Evolutionary conservation across 1,284 basidiomycete genomes (phyloP), one percentile per base, ranked within the genome.

Genomic region (Apiotrichum brassicae): DNA sequence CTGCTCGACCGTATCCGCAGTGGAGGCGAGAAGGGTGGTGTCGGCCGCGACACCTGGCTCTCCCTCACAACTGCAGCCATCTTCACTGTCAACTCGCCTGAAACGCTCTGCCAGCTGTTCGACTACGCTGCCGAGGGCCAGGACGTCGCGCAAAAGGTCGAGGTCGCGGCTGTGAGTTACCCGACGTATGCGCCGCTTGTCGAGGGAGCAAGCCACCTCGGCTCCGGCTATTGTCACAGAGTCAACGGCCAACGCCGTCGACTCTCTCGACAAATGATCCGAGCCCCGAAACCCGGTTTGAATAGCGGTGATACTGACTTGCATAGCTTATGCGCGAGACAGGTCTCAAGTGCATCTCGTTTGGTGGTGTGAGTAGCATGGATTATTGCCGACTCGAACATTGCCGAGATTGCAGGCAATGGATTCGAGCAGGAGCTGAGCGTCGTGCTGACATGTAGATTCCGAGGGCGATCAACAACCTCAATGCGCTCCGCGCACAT

Each of bases 271-370:
- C 7, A 8, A 30, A 7, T 14, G 28, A 30, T 30, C 8, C 28
- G 8, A 8, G 28, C 28, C 28, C 28, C 28, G 8, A 7, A 14
- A 30, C 28, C n/a, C n/a, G n/a, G n/a, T n/a, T n/a, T n/a, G n/a
- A n/a, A n/a, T n/a, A n/a, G n/a, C n/a, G n/a, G n/a, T n/a, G n/a
- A n/a, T n/a, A n/a, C n/a, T n/a, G n/a, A n/a, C n/a, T n/a, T n/a
- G n/a, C n/a, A 32, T 35, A 57, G 57, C 48, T 92, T 60, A 92
- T 97, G 82, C 81, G 94, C 45, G 94, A 98, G 76, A 82, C 86
- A 9, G 90, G 90, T 5, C 71, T 98, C 68, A 97, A 98, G 76
- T 92, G 88, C 63, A 84, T 86, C 65, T 87, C 92, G 59, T 92
- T 95, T 71, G 82, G 89, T 57, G 92, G 92, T 35, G 89, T 94